Conservation (phyloP, 2,329 filamentous ascomycete genomes). For the Byssoonygena ceratinophila region DNA sequence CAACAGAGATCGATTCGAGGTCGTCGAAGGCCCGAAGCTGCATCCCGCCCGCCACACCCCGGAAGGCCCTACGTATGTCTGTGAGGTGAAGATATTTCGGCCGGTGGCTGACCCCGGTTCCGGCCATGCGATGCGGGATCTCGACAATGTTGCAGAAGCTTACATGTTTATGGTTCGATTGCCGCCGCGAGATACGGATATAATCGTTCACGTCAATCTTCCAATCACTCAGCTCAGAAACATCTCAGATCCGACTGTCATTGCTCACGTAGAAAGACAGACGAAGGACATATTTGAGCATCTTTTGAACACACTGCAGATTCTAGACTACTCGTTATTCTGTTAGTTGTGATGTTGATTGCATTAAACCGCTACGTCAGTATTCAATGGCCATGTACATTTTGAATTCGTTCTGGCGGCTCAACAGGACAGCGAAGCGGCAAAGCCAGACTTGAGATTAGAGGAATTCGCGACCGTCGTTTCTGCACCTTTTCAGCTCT, state of each 20-base stretch:
- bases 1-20: slow-evolving; percentile 53
- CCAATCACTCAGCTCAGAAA: slow-evolving; percentile 67
- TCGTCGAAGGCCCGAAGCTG: slow-evolving; percentile 51
- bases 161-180: slow-evolving; percentile 68
- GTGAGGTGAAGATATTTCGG: slow-evolving; percentile 17
- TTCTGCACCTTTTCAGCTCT: too few relatives aligned
- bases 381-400: too few relatives aligned
- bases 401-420: too few relatives aligned
- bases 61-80: slow-evolving; percentile 13
- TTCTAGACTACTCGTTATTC: slow-evolving; percentile 48
- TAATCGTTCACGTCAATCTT: slow-evolving; percentile 79
- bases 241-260: slow-evolving; percentile 57
- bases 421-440: too few relatives aligned
- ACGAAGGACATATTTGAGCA: slow-evolving; percentile 26
- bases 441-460: too few relatives aligned
- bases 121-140: slow-evolving; percentile 3
- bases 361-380: too few relatives aligned
- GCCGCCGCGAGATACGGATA: slow-evolving; percentile 63
- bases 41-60: slow-evolving; percentile 40
- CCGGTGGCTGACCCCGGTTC: neutral
- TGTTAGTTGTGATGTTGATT: neutral
- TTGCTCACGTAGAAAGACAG: slow-evolving; percentile 53
- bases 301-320: slow-evolving; percentile 62
- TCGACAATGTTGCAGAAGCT: slow-evolving; percentile 43
- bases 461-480: too few relatives aligned